Percentiles rank a stretch among this genome's conserved stretches.
Conservation (phyloP, 352 stramenopile species). For the Phytophthora citrophthora region DNA sequence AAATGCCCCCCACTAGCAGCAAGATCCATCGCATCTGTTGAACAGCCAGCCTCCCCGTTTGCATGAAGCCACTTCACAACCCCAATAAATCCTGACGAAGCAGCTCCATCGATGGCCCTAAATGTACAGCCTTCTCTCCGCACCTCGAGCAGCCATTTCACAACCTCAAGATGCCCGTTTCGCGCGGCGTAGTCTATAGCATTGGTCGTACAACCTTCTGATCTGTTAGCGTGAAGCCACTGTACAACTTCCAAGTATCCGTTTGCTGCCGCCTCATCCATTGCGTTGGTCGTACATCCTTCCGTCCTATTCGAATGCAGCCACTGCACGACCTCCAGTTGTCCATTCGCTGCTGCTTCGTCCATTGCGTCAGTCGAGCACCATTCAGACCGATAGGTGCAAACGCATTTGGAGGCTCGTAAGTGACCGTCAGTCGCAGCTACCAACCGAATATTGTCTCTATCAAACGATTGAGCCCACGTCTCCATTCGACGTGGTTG, state of each 20-base stretch:
- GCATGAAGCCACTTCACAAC: neutral
- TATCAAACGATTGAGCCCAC: neutral
- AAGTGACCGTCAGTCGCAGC: constrained; percentile 9
- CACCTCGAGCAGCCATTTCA: constrained; percentile 3
- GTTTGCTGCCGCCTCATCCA: constrained; percentile 12
- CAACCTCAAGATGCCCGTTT: constrained; percentile 11
- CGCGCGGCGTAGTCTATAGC: constrained; percentile 6
- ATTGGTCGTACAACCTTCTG: constrained; percentile 6
- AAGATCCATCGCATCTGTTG: neutral
- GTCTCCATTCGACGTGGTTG: constrained; percentile 5
- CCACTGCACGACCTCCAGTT: constrained; percentile 7
- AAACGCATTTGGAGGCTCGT: constrained; percentile 6
- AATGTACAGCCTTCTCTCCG: too few relatives aligned
- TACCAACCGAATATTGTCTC: constrained; percentile 1
- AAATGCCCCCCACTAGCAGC: neutral
- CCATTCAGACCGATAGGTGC: constrained; percentile 1
- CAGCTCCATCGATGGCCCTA: neutral
- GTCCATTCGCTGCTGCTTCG: constrained; percentile 7
- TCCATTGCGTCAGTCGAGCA: constrained; percentile 1
- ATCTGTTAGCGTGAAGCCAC: constrained; percentile 12
- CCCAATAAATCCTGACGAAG: neutral
- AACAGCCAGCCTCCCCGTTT: neutral
- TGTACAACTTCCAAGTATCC: constrained; percentile 6
- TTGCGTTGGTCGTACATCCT: constrained; percentile 11
- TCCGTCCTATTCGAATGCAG: constrained; percentile 11